Evolutionary conservation across 768 basidiomycete genomes (phyloP).

Genomic region (Holtermannia corniformis): DNA sequence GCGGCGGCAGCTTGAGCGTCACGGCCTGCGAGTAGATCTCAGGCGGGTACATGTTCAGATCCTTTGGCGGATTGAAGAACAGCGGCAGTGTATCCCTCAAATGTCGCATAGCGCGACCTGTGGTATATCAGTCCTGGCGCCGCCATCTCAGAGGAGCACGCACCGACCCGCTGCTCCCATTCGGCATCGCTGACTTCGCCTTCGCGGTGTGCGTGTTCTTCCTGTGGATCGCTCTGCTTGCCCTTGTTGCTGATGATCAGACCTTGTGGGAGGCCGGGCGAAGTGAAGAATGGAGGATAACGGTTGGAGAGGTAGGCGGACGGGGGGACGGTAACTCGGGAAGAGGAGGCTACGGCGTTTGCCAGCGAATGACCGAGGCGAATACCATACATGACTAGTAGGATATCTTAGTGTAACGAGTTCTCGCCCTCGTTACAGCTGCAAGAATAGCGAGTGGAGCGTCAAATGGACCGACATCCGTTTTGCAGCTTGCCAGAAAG

Average conservation of each 20-base stretch:
- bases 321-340: constrained; percentile 1
- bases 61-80: constrained; percentile 26
- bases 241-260: constrained; percentile 11
- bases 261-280: constrained; percentile 11
- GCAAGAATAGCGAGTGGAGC: no score
- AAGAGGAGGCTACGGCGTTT: constrained; percentile 9
- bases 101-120: constrained; percentile 35
- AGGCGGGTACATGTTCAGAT: constrained; percentile 26
- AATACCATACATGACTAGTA: not conserved
- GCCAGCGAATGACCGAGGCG: not conserved
- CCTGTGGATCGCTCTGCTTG: constrained; percentile 13
- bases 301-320: not conserved
- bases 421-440: no score
- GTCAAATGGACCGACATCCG: no score
- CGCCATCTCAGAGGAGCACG: constrained; percentile 3
- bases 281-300: constrained; percentile 19
- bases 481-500: no score
- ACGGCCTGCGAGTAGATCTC: constrained; percentile 34
- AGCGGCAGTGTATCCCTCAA: constrained; percentile 32
- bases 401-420: no score
- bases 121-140: not conserved
- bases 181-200: constrained; percentile 36
- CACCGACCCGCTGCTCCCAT: constrained; percentile 40
- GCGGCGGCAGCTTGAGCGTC: constrained; percentile 32
- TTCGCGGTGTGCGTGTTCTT: constrained; percentile 9